phyloP scores from a whole-genome alignment of 805 yeast genomes.

The Barnettozyma wickerhamii region DNA sequence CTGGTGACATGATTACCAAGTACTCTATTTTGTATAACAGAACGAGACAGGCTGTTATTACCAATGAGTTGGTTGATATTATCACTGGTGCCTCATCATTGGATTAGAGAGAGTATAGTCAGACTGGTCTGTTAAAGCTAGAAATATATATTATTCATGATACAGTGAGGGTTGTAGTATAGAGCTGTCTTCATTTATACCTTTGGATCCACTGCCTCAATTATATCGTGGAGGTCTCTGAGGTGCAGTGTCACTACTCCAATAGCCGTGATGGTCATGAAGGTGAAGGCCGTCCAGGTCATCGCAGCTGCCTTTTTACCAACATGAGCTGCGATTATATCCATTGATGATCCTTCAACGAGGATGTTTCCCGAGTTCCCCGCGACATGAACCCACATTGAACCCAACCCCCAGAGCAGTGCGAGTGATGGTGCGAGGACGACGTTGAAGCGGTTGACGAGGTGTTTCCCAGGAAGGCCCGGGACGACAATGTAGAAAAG shows the following conservation, averaged over 20 bases:
- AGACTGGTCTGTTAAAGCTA: background rate
- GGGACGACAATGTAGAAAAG: constrained; percentile 45
- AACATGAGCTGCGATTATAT: constrained; percentile 36
- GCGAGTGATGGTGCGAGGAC: constrained; percentile 33
- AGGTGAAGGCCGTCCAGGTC: constrained; percentile 58
- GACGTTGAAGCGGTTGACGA: constrained; percentile 26
- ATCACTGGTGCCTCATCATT: constrained; percentile 99
- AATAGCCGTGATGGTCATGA: constrained; percentile 37
- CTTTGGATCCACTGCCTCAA: constrained; percentile 21
- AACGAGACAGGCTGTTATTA: constrained; percentile 98
- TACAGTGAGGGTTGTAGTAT: background rate
- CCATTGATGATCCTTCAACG: constrained; percentile 47
- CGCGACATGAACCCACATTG: constrained; percentile 62
- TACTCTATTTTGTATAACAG: constrained; percentile 98
- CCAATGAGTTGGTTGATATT: constrained; percentile 99
- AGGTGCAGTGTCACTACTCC: constrained; percentile 33
- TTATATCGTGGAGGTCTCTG: constrained; percentile 28
- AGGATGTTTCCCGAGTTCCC: constrained; percentile 39
- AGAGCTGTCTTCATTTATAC: constrained; percentile 2
- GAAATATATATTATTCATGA: constrained; percentile 8
- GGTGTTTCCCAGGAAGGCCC: constrained; percentile 38
- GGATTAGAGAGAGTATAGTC: constrained; percentile 47
- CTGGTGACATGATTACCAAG: constrained; percentile 96
- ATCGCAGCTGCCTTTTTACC: constrained; percentile 54
- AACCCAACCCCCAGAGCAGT: constrained; percentile 59